Evolutionary conservation across 306 rosid genomes (phyloP), one percentile per base, ranked within the genome.

Genomic region (Mimosa pudica): DNA sequence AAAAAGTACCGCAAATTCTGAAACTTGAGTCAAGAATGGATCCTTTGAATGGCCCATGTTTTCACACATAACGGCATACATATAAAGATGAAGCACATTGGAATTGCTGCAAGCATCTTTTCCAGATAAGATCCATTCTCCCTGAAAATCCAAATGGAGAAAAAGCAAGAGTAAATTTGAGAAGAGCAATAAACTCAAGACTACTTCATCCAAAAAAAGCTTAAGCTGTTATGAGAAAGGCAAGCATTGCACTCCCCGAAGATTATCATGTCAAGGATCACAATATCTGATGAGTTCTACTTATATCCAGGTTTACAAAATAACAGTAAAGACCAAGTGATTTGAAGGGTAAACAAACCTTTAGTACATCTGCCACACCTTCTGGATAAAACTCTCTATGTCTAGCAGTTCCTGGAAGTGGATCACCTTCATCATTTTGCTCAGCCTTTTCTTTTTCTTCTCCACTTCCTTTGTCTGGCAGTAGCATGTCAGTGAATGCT

Each of bases 381-480:
- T 95, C 98, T 64, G 99, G 99, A 88, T 93, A 95, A 86, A 93
- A 95, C 86, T 95, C 99, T 86, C 99, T 88, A 77, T 95, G 99
- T 89, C 99, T 93, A 74, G 98, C 97, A 79, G 99, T 95, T 74
- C 99, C 99, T 17, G 99, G 97, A 85, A 95, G 97, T 79, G 98
- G 94, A 77, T 95, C 99, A 70, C 92, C 98, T 80, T 91, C 98
- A 71, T 93, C 91, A 85, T 80, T 91, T 84, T 87, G 92, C 67
- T 93, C 98, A 67, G 82, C 85, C 84, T 95, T 91, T 78, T 93
- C 99, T 86, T 72, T 93, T 78, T 91, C 98, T 88, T 90, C 97
- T 76, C 98, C 98, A 87, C 94, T 92, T 93, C 99, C 99, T 86
- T 93, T 95, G 89, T 95, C 99, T 33, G 99, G 99, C 92, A 95